A percentile compares a stretch with the other conserved stretches of the same genome.
phyloP scores from a whole-genome alignment of 192 early-diverging fungal genomes.

The Entomortierella chlamydospora region DNA sequence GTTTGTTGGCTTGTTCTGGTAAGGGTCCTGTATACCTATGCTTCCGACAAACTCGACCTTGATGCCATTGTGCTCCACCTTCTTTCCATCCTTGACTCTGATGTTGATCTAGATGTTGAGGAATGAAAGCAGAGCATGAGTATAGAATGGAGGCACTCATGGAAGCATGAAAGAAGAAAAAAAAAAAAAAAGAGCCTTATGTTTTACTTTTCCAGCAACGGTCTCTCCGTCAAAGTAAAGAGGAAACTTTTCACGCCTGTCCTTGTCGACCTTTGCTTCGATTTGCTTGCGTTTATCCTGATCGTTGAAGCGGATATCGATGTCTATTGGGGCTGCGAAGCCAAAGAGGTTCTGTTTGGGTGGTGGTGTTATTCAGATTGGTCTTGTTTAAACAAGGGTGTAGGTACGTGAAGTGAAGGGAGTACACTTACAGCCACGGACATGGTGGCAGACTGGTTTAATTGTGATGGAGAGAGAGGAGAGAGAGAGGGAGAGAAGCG shows the following conservation, averaged over 20 bases:
- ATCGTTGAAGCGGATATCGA: conserved; percentile 84
- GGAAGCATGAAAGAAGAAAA: neutral
- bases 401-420: neutral
- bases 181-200: no score
- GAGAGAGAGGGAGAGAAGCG: neutral
- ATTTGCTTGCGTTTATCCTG: conserved; percentile 93
- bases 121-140: neutral
- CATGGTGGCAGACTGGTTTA: conserved; percentile 14
- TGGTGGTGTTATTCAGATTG: no score
- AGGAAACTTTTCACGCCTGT: conserved; percentile 91
- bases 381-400: neutral
- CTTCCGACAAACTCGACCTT: conserved; percentile 99
- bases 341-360: conserved; percentile 80
- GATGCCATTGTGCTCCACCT: conserved; percentile 97
- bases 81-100: conserved; percentile 88
- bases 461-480: neutral
- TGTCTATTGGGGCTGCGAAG: conserved; percentile 86
- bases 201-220: conserved; percentile 91
- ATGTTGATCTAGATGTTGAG: conserved; percentile 73
- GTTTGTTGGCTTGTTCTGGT: neutral
- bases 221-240: conserved; percentile 97
- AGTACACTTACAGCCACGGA: conserved; percentile 37
- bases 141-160: neutral
- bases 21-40: conserved; percentile 71
- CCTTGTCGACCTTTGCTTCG: conserved; percentile 94